Evolutionary conservation across 306 rosid species (phyloP).

Genomic region (Mucuna pruriens): DNA sequence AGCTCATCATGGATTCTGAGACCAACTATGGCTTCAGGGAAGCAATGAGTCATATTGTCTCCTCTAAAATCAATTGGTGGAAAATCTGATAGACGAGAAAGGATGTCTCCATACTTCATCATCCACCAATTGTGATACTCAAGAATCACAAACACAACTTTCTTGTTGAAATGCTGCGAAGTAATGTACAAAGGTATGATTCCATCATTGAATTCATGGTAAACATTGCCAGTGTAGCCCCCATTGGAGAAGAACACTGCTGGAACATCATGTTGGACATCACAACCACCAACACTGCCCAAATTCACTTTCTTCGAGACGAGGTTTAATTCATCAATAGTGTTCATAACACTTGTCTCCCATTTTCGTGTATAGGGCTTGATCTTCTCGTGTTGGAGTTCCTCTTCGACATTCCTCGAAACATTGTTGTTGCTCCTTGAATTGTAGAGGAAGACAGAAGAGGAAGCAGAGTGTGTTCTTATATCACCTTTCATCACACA

Average conservation of each 20-base stretch:
- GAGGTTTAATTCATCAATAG: slow-evolving; percentile 72
- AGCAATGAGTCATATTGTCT: slow-evolving; percentile 81
- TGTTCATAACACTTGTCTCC: slow-evolving; percentile 82
- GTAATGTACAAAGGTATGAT: slow-evolving; percentile 84
- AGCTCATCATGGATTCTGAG: slow-evolving; percentile 87
- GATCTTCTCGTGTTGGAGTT: slow-evolving; percentile 65
- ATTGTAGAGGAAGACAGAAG: slow-evolving; percentile 70
- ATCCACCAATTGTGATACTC: slow-evolving; percentile 95
- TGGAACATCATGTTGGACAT: slow-evolving; percentile 79
- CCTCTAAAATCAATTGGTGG: slow-evolving; percentile 61
- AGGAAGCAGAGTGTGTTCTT: slow-evolving; percentile 70
- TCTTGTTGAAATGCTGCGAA: slow-evolving; percentile 76
- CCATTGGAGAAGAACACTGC: slow-evolving; percentile 95
- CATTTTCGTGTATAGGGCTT: slow-evolving; percentile 94
- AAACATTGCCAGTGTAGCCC: slow-evolving; percentile 95
- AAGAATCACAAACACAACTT: slow-evolving; percentile 86
- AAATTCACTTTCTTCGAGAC: slow-evolving; percentile 53
- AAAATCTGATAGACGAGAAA: slow-evolving; percentile 75
- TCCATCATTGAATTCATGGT: slow-evolving; percentile 97
- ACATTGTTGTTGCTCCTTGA: slow-evolving; percentile 36
- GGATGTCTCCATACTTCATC: slow-evolving; percentile 75
- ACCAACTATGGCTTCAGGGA: slow-evolving; percentile 83
- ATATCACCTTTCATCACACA: slow-evolving; percentile 93
- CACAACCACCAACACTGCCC: slow-evolving; percentile 48
- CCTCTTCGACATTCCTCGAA: slow-evolving; percentile 34